These are phyloP conservation scores for Aspergillus baeticus DNA, from an alignment of 495 filamentous ascomycete species.

Conservation along the genomic window DNA sequence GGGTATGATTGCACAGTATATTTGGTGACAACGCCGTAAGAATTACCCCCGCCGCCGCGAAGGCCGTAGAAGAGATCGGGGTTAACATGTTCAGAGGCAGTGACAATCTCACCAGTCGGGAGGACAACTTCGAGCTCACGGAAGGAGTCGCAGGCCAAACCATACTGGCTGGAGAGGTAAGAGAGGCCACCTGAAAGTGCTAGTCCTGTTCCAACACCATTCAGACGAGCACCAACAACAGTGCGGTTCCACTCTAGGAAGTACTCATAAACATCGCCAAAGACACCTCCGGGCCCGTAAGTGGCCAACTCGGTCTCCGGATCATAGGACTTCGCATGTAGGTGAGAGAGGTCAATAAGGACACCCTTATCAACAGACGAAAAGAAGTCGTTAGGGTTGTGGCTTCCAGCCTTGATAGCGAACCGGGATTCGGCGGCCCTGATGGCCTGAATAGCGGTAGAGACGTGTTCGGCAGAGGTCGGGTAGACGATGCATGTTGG, in stretches of 20 bases:
- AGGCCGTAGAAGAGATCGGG: constrained; percentile 12
- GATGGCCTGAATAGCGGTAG: constrained; percentile 4
- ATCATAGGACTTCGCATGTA: constrained; percentile 5
- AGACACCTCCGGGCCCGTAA: constrained; percentile 7
- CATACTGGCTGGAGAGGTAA: constrained; percentile 14
- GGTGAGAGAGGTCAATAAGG: constrained; percentile 3
- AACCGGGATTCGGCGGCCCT: not conserved
- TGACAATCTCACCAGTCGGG: constrained; percentile 8
- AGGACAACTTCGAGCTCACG: constrained; percentile 11
- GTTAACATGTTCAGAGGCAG: not conserved
- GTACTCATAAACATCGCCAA: constrained; percentile 11
- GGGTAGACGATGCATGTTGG: constrained; percentile 11
- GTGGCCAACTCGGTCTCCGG: not conserved
- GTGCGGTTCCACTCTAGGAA: constrained; percentile 9
- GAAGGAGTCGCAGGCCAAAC: constrained; percentile 14
- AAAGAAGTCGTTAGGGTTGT: constrained; percentile 12
- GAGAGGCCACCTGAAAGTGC: constrained; percentile 11
- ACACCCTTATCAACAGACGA: constrained; percentile 13
- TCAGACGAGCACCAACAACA: constrained; percentile 9
- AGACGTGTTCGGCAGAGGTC: not conserved
- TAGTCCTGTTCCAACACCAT: constrained; percentile 7
- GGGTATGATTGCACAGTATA: constrained; percentile 13
- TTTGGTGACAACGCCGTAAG: constrained; percentile 11
- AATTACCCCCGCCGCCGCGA: constrained; percentile 12
- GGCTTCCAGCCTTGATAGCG: constrained; percentile 11